Percentiles rank a stretch among this genome's conserved stretches.
These are phyloP conservation scores for Toxicodendron radicans DNA, from an alignment of 345 rosid species.

Conservation along the genomic window DNA sequence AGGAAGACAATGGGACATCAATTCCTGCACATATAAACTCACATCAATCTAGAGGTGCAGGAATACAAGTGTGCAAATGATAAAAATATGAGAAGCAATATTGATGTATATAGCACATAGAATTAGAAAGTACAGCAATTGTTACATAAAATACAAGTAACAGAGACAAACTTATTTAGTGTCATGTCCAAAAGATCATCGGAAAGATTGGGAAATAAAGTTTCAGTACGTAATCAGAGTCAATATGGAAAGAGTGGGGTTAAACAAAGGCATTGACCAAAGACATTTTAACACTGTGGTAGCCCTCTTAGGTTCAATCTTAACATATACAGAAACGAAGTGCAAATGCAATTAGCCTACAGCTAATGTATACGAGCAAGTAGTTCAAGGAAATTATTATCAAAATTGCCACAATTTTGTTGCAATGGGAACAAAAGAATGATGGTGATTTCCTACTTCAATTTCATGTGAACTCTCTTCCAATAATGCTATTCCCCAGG, in stretches of 20 bases:
- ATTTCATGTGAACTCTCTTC: neutral
- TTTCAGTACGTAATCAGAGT: neutral
- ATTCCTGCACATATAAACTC: conserved; percentile 49
- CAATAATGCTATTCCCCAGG: conserved; percentile 1
- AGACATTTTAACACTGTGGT: neutral
- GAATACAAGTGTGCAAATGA: conserved; percentile 13
- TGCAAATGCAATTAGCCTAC: neutral
- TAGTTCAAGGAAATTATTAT: conserved; percentile 1
- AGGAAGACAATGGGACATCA: conserved; percentile 69
- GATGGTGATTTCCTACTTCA: neutral
- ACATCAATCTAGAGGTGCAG: conserved; percentile 17
- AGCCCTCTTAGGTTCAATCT: too few species aligned
- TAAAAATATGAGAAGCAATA: neutral
- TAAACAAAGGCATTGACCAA: neutral
- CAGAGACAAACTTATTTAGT: neutral
- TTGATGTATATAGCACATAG: neutral
- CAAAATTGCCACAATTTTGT: conserved; percentile 5
- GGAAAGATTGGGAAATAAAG: neutral
- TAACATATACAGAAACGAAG: neutral
- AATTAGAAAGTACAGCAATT: neutral
- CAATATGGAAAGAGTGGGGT: neutral
- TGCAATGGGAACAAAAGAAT: neutral
- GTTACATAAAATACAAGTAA: neutral
- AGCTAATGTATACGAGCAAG: conserved; percentile 2
- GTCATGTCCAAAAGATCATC: neutral